Conservation (phyloP, 2,329 filamentous ascomycete species). For the Colletotrichum destructivum region DNA sequence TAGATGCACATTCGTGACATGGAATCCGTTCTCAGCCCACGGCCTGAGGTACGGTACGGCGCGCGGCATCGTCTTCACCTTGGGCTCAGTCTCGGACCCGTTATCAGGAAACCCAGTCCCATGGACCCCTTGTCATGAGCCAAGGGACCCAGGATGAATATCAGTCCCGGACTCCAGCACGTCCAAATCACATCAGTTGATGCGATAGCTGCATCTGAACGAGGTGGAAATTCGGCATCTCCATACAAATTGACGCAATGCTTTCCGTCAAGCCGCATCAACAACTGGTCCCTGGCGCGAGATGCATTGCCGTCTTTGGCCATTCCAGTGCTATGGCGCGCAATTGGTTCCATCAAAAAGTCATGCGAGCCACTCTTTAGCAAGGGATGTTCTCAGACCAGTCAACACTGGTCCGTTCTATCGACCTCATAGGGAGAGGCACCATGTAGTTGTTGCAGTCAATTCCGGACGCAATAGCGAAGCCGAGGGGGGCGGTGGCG, state of each 20-base stretch:
- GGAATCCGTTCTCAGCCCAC: slow-evolving; percentile 11
- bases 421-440: neutral
- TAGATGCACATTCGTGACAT: slow-evolving; percentile 9
- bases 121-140: slow-evolving; percentile 22
- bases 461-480: slow-evolving; percentile 14
- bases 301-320: neutral
- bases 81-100: slow-evolving; percentile 22
- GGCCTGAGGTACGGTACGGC: neutral
- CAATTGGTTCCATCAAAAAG: too few relatives aligned
- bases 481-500: slow-evolving; percentile 4
- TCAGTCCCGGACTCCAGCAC: slow-evolving; percentile 4
- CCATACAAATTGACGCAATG: slow-evolving; percentile 25
- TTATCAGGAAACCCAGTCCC: slow-evolving; percentile 10
- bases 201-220: neutral
- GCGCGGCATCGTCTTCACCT: neutral
- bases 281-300: neutral
- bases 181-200: slow-evolving; percentile 15
- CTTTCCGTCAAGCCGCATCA: slow-evolving; percentile 6
- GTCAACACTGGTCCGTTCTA: neutral
- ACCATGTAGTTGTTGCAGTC: neutral
- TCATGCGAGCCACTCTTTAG: too few relatives aligned
- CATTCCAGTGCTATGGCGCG: neutral
- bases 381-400: neutral
- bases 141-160: slow-evolving; percentile 17
- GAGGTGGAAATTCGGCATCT: neutral